phyloP scores from a whole-genome alignment of 768 basidiomycete species.

The Podaxis pistillaris region DNA sequence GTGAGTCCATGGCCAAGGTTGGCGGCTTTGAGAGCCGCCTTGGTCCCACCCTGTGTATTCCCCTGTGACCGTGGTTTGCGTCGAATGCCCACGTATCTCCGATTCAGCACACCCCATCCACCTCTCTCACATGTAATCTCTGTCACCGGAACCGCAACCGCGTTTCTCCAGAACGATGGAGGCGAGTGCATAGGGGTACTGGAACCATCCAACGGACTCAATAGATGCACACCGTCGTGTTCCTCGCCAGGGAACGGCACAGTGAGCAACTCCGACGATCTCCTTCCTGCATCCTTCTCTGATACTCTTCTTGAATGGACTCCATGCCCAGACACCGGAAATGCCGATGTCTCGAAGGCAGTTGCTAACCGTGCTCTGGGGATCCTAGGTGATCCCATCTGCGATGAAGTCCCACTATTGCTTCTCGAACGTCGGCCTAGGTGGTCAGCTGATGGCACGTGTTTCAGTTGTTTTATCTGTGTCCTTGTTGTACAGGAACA shows the following conservation, averaged over 20 bases:
- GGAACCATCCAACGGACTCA: constrained; percentile 29
- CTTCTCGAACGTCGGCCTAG: constrained; percentile 61
- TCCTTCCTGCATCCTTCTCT: constrained; percentile 60
- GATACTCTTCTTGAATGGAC: constrained; percentile 71
- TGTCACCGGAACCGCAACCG: constrained; percentile 50
- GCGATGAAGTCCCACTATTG: constrained; percentile 48
- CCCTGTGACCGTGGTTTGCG: constrained; percentile 52
- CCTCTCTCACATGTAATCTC: constrained; percentile 73
- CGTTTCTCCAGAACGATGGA: constrained; percentile 55
- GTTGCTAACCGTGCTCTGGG: constrained; percentile 50
- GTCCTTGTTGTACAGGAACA: constrained; percentile 57
- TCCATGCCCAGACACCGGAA: constrained; percentile 81
- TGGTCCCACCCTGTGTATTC: constrained; percentile 26
- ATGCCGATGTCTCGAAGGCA: constrained; percentile 49
- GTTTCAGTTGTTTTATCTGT: constrained; percentile 38
- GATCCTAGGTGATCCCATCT: constrained; percentile 45
- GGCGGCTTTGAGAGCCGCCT: constrained; percentile 3
- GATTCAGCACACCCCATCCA: constrained; percentile 65
- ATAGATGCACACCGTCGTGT: constrained; percentile 28
- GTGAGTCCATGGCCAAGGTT: constrained; percentile 49
- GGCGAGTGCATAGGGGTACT: constrained; percentile 30
- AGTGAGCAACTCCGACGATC: constrained; percentile 44
- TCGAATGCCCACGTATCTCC: constrained; percentile 67
- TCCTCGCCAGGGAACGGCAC: constrained; percentile 48
- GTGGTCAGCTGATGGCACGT: constrained; percentile 42